Evolutionary conservation across 148 eudicot genomes (phyloP).

Genomic region (Bassia scoparia): DNA sequence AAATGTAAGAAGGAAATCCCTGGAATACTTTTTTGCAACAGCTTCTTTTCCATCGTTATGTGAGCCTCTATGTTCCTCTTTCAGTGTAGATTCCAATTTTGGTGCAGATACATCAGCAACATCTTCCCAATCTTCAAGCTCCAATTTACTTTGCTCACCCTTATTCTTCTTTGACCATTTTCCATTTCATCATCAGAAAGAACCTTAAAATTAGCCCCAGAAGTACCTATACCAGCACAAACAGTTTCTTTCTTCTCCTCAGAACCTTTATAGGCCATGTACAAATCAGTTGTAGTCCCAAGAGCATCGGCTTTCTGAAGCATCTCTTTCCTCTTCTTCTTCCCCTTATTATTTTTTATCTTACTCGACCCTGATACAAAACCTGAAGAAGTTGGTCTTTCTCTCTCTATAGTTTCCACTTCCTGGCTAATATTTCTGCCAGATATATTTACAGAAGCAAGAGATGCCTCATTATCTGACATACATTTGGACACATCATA

Average conservation of each 20-base stretch:
- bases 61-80: constrained; percentile 24
- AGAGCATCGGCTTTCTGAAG: constrained; percentile 80
- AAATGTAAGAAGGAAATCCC: constrained; percentile 84
- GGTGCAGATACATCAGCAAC: constrained; percentile 81
- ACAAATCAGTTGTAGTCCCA: constrained; percentile 73
- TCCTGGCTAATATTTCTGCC: constrained; percentile 34
- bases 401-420: constrained; percentile 27
- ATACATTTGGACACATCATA: constrained; percentile 24
- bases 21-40: constrained; percentile 57
- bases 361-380: constrained; percentile 28
- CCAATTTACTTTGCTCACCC: constrained; percentile 43
- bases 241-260: constrained; percentile 63
- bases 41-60: constrained; percentile 38
- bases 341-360: constrained; percentile 42
- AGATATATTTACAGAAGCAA: constrained; percentile 29
- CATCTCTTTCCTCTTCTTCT: constrained; percentile 62
- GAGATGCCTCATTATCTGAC: constrained; percentile 28
- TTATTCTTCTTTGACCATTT: constrained; percentile 20
- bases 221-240: constrained; percentile 24
- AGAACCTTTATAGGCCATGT: constrained; percentile 83
- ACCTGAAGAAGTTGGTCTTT: constrained; percentile 40
- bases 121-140: constrained; percentile 99
- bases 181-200: constrained; percentile 29
- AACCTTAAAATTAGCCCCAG: constrained; percentile 25
- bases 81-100: constrained; percentile 42